These are phyloP conservation scores for Coniochaeta sp. DNA, from an alignment of 2,329 filamentous ascomycete genomes.

Conservation along the genomic window DNA sequence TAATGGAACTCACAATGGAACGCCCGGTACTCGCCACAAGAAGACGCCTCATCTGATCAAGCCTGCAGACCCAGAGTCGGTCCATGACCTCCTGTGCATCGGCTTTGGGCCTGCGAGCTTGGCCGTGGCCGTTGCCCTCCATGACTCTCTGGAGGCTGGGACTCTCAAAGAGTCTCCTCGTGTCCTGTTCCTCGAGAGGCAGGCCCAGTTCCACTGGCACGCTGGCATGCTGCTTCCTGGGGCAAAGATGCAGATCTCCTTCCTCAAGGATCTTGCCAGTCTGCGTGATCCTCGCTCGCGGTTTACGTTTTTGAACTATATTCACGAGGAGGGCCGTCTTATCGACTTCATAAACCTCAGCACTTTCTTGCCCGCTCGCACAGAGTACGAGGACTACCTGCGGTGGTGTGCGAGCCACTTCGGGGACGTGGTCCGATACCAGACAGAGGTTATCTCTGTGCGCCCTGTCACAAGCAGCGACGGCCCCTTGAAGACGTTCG, in stretches of 20 bases:
- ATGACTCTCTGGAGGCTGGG: constrained; percentile 62
- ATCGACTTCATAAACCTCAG: constrained; percentile 85
- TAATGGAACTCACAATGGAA: neutral
- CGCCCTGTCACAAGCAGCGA: constrained; percentile 45
- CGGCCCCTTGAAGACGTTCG: constrained; percentile 55
- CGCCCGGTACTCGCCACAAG: constrained; percentile 8
- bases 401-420: constrained; percentile 86
- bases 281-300: constrained; percentile 79
- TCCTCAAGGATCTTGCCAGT: constrained; percentile 91
- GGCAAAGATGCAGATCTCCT: constrained; percentile 95
- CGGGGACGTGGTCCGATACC: constrained; percentile 64
- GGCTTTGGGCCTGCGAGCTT: constrained; percentile 91
- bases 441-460: constrained; percentile 68
- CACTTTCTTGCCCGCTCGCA: constrained; percentile 78
- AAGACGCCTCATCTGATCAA: constrained; percentile 15
- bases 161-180: constrained; percentile 48
- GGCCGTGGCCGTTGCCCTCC: constrained; percentile 79
- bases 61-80: constrained; percentile 49
- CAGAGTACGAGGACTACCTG: constrained; percentile 94
- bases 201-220: constrained; percentile 82
- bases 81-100: constrained; percentile 82
- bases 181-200: constrained; percentile 83
- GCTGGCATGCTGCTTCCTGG: constrained; percentile 90
- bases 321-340: constrained; percentile 73
- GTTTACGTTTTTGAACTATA: constrained; percentile 95